Evolutionary conservation across 768 basidiomycete species (phyloP).

Genomic region (Calocybe gangraenosa): DNA sequence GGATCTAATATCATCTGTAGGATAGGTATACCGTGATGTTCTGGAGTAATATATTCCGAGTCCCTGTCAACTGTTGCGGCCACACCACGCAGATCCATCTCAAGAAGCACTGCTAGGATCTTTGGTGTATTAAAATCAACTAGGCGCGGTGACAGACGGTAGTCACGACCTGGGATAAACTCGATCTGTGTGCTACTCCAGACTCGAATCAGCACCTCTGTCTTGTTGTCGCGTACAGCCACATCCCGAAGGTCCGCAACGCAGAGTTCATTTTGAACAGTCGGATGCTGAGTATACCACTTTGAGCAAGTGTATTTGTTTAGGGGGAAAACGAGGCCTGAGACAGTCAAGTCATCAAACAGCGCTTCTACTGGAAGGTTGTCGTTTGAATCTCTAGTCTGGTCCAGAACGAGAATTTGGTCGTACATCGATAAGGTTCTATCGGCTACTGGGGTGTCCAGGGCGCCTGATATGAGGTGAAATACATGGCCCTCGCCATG

Average conservation of each 20-base stretch:
- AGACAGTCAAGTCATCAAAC: conserved; percentile 47
- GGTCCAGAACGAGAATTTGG: conserved; percentile 39
- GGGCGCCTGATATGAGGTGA: conserved; percentile 35
- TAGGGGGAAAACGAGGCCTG: conserved; percentile 40
- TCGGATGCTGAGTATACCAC: conserved; percentile 35
- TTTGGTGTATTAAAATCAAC: conserved; percentile 52
- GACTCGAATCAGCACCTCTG: conserved; percentile 32
- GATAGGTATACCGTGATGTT: conserved; percentile 31
- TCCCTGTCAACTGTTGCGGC: conserved; percentile 11
- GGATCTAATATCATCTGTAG: conserved; percentile 42
- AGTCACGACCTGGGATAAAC: conserved; percentile 30
- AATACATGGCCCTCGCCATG: conserved; percentile 33
- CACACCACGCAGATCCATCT: conserved; percentile 36
- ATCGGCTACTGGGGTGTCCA: conserved; percentile 37
- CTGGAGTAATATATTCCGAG: not conserved
- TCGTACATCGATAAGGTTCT: conserved; percentile 39
- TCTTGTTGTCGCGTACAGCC: conserved; percentile 24
- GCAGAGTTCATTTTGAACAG: conserved; percentile 33
- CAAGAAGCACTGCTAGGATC: conserved; percentile 39
- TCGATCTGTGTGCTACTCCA: conserved; percentile 30
- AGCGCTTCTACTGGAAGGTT: conserved; percentile 42
- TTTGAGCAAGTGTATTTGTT: conserved; percentile 30
- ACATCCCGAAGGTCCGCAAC: conserved; percentile 41
- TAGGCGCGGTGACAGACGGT: conserved; percentile 45
- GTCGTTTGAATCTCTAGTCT: conserved; percentile 19